These are phyloP conservation scores for Phycomyces blakesleeanus DNA, from an alignment of 192 early-diverging fungal species.

Conservation along the genomic window DNA sequence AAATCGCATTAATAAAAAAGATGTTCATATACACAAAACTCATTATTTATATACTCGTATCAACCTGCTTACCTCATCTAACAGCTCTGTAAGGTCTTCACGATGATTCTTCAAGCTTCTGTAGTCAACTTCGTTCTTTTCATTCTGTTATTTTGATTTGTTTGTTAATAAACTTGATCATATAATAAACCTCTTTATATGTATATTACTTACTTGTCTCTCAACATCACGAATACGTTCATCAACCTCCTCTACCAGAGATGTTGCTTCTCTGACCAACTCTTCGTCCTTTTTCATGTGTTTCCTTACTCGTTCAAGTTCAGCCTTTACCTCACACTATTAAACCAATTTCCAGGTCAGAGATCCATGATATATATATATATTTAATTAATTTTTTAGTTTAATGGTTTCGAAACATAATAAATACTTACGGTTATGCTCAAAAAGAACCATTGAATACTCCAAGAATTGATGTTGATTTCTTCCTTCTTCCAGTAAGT, in stretches of 20 bases:
- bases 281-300: slow-evolving; percentile 8
- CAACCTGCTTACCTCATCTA: slow-evolving; percentile 25
- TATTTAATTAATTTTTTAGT: neutral
- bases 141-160: too few relatives aligned
- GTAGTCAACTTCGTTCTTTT: slow-evolving; percentile 32
- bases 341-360: neutral
- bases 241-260: slow-evolving; percentile 4
- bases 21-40: slow-evolving; percentile 7
- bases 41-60: neutral
- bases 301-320: slow-evolving; percentile 4
- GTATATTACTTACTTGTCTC: slow-evolving; percentile 8
- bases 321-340: slow-evolving; percentile 24
- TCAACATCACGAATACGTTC: slow-evolving; percentile 18
- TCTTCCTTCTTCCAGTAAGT: slow-evolving; percentile 16
- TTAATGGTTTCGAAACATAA: too few relatives aligned
- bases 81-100: slow-evolving; percentile 28
- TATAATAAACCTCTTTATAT: neutral
- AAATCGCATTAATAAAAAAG: too few relatives aligned
- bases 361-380: too few relatives aligned
- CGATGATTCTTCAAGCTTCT: slow-evolving; percentile 30
- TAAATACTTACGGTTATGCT: slow-evolving; percentile 28
- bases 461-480: slow-evolving; percentile 14
- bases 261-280: slow-evolving; percentile 14
- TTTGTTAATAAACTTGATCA: too few relatives aligned
- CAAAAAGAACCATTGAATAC: slow-evolving; percentile 15